These are phyloP conservation scores for Aaosphaeria arxii DNA, from an alignment of 2,329 filamentous ascomycete species.

Conservation along the genomic window DNA sequence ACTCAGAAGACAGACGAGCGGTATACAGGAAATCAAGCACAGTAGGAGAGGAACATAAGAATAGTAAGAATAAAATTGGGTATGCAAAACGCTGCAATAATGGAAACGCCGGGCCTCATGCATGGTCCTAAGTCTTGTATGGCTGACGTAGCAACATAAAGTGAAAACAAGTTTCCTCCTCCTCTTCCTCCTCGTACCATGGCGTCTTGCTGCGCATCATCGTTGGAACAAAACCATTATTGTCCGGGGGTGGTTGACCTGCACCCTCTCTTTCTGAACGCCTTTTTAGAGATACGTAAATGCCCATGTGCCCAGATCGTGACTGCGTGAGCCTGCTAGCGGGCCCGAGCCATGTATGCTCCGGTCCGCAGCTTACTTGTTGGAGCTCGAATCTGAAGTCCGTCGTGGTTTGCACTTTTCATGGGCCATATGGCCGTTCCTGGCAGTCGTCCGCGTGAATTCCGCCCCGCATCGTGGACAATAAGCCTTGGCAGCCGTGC, in stretches of 20 bases:
- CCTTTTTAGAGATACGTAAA: too few species aligned
- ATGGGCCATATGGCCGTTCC: conserved; percentile 81
- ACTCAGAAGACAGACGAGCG: too few species aligned
- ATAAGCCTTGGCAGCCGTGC: conserved; percentile 81
- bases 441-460: conserved; percentile 83
- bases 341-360: conserved; percentile 16
- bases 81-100: conserved; percentile 11
- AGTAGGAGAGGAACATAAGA: not conserved
- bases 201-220: too few species aligned
- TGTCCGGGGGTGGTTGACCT: too few species aligned
- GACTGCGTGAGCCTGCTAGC: not conserved
- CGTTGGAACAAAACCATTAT: too few species aligned
- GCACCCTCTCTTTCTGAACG: too few species aligned
- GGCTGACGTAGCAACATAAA: not conserved
- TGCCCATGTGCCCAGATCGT: too few species aligned
- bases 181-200: too few species aligned
- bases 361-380: conserved; percentile 20
- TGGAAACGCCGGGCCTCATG: conserved; percentile 10
- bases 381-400: conserved; percentile 37
- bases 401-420: conserved; percentile 86
- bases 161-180: too few species aligned
- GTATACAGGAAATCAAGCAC: too few species aligned
- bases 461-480: conserved; percentile 91
- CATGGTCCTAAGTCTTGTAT: conserved; percentile 5
- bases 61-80: conserved; percentile 6